These are phyloP conservation scores for Colletotrichum endophyticum DNA, from an alignment of 2,329 filamentous ascomycete genomes.

Conservation along the genomic window DNA sequence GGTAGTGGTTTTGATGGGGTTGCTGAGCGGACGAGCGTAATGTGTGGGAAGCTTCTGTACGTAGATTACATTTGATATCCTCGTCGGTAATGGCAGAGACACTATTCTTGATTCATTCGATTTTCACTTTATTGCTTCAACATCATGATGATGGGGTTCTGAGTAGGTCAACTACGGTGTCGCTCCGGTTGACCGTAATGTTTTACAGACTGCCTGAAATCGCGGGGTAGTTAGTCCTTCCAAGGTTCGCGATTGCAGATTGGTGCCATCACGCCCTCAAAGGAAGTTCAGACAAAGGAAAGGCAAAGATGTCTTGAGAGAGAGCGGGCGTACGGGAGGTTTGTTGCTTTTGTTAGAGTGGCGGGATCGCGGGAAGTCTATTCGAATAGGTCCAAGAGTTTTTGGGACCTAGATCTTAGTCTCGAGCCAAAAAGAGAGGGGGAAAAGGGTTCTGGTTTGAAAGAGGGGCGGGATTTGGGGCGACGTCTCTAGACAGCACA, in stretches of 20 bases:
- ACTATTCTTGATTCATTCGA: not conserved
- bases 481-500: accelerated
- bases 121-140: not conserved
- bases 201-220: not conserved
- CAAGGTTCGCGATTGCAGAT: not conserved
- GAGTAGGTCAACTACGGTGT: not conserved
- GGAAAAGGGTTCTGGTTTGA: not conserved
- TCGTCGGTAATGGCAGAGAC: not conserved
- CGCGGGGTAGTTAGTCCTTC: not conserved
- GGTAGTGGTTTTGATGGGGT: not conserved
- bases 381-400: not conserved
- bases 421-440: not conserved
- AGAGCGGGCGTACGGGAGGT: not conserved
- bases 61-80: constrained; percentile 11
- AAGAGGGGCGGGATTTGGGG: not conserved
- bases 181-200: not conserved
- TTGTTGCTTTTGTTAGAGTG: not conserved
- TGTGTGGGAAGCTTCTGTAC: not conserved
- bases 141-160: not conserved
- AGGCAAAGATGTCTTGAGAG: not conserved
- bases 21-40: not conserved
- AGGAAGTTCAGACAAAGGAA: not conserved
- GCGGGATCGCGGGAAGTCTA: constrained; percentile 10
- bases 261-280: not conserved
- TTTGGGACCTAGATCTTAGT: not conserved